Evolutionary conservation across 139 green algal species (phyloP), one percentile per base, ranked within the genome.

Genomic region (Chlorella sp.): DNA sequence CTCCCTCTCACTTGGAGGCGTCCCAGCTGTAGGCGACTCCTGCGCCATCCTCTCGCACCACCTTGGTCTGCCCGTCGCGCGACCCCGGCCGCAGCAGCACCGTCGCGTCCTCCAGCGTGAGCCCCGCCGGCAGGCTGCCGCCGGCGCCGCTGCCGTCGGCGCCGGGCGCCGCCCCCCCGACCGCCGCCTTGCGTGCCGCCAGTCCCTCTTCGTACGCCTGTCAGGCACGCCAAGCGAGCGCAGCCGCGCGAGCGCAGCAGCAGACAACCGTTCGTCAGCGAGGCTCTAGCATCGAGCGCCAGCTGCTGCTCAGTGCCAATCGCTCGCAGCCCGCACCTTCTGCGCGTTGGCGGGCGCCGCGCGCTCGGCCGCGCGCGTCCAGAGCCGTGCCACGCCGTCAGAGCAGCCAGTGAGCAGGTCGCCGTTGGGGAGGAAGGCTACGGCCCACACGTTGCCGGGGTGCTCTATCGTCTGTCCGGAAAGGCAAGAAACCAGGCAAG

Each of bases 401-500:
- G 85, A 79, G 83, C 94, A 98, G 42, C 77, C 95, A 8, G 86
- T 98, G 31, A 95, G 80, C 12, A 98, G 80, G 71, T 95, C 90
- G 1, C 89, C 86, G 45, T 82, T 84, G 8, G 86, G 73, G 29
- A 95, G 81, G 82, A 95, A 98, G 4, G 73, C 82, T 17, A 96
- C 86, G 25, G 75, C 90, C 95, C 95, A 99, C n/a, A 98, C 80
- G 77, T 92, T 97, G 11, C 88, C 91, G 14, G 93, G 87, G 77
- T 97, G 93, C 76, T 95, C 84, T 3, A 97, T 67, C 19, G 80
- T 76, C 82, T 93, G 81, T 23, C 12, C 2, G 60, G 58, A 9
- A 38, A 23, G n/a, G 29, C 25, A 7, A 56, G 45, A n/a, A n/a
- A n/a, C n/a, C n/a, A n/a, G n/a, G n/a, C n/a, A n/a, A n/a, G n/a